These are phyloP conservation scores for Mitragyna speciosa DNA, from an alignment of 257 asterid genomes.

Conservation along the genomic window DNA sequence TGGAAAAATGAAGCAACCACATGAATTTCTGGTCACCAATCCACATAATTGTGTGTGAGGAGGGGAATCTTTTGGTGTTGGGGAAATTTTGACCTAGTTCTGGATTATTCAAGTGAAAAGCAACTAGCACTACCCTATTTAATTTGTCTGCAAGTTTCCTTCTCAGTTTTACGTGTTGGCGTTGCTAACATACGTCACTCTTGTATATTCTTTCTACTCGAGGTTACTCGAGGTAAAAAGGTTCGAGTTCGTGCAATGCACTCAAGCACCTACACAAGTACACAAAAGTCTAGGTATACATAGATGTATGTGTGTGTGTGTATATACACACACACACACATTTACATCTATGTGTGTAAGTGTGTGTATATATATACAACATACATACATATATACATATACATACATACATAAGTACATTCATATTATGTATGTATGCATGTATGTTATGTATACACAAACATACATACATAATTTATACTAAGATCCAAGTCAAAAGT, in stretches of 20 bases:
- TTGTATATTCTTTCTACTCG: background rate
- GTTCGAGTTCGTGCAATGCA: slow-evolving; percentile 3
- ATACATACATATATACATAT: too few species aligned
- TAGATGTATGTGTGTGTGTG: too few species aligned
- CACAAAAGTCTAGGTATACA: background rate
- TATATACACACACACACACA: too few species aligned
- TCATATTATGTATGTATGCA: too few species aligned
- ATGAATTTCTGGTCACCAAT: slow-evolving; percentile 4
- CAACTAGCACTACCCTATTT: background rate
- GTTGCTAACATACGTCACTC: background rate
- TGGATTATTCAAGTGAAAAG: slow-evolving; percentile 1
- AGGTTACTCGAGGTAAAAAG: slow-evolving; percentile 10
- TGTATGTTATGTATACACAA: too few species aligned
- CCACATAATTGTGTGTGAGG: background rate
- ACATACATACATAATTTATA: background rate
- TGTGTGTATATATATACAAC: too few species aligned
- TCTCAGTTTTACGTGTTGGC: slow-evolving; percentile 11
- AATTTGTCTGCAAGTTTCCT: slow-evolving; percentile 1
- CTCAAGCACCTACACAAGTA: slow-evolving; percentile 12
- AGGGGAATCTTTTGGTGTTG: background rate
- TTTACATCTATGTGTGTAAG: too few species aligned
- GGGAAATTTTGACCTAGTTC: background rate
- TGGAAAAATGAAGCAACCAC: background rate
- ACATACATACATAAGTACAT: too few species aligned
- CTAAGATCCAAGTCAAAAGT: background rate